These are phyloP conservation scores for Clohesyomyces aquaticus DNA, from an alignment of 495 filamentous ascomycete genomes.

Conservation along the genomic window DNA sequence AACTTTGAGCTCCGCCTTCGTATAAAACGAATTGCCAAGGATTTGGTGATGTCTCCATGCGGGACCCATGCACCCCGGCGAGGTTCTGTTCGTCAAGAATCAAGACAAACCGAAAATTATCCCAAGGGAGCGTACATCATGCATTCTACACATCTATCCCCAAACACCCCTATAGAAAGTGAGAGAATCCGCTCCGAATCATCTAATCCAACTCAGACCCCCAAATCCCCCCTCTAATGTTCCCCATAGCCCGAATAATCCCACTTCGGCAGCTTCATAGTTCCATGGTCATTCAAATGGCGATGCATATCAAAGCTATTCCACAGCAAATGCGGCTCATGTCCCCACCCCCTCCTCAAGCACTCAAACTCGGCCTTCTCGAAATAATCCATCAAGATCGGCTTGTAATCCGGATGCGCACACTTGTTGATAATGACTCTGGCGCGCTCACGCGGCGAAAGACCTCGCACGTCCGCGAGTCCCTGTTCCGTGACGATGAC, in stretches of 20 bases:
- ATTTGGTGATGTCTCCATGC: too few relatives aligned
- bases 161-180: too few relatives aligned
- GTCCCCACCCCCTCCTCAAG: slow-evolving; percentile 83
- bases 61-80: too few relatives aligned
- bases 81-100: too few relatives aligned
- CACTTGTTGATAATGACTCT: slow-evolving; percentile 86
- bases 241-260: slow-evolving; percentile 33
- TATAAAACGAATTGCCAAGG: too few relatives aligned
- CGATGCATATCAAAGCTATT: slow-evolving; percentile 89
- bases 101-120: too few relatives aligned
- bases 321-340: slow-evolving; percentile 85
- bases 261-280: slow-evolving; percentile 75
- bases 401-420: slow-evolving; percentile 83
- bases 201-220: too few relatives aligned
- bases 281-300: slow-evolving; percentile 76
- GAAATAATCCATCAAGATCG: slow-evolving; percentile 82
- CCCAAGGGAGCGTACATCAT: too few relatives aligned
- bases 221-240: slow-evolving; percentile 3
- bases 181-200: too few relatives aligned
- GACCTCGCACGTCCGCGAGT: slow-evolving; percentile 81
- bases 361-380: slow-evolving; percentile 88
- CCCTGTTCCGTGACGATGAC: slow-evolving; percentile 87
- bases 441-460: slow-evolving; percentile 79
- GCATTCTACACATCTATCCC: too few relatives aligned
- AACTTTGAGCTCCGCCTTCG: too few relatives aligned